Conservation (phyloP, 768 basidiomycete genomes). For the Amyloporia xantha region DNA sequence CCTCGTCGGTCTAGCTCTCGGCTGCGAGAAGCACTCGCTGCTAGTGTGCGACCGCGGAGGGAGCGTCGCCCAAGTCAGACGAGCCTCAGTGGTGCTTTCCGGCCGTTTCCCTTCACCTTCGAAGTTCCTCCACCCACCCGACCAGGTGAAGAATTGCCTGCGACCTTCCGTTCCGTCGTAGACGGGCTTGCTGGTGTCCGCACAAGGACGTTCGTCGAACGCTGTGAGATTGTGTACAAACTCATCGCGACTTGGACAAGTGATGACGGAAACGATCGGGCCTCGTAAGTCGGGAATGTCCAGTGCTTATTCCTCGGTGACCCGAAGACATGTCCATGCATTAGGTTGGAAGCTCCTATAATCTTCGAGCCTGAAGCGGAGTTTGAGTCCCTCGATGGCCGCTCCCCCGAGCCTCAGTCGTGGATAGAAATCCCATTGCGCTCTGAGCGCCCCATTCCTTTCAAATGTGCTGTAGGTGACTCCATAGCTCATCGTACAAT, state of each 20-base stretch:
- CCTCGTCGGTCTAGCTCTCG: constrained; percentile 17
- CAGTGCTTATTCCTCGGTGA: background rate
- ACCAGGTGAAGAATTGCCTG: constrained; percentile 54
- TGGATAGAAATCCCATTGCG: constrained; percentile 68
- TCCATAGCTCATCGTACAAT: no score
- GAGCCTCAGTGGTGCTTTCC: constrained; percentile 10
- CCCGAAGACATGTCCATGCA: constrained; percentile 6
- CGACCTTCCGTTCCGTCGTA: constrained; percentile 42
- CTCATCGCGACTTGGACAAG: constrained; percentile 56
- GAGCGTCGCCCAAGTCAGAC: constrained; percentile 17
- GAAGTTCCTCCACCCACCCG: constrained; percentile 44
- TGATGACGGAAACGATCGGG: constrained; percentile 35
- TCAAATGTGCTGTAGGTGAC: constrained; percentile 58
- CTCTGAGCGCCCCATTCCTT: constrained; percentile 53
- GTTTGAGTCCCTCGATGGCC: constrained; percentile 51
- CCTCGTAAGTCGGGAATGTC: constrained; percentile 35
- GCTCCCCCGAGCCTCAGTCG: constrained; percentile 34
- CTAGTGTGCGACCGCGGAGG: constrained; percentile 16
- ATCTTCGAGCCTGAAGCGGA: constrained; percentile 53
- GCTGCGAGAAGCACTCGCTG: constrained; percentile 22
- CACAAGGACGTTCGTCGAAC: constrained; percentile 25
- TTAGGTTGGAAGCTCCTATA: constrained; percentile 63
- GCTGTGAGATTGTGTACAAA: constrained; percentile 44
- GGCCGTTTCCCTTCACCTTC: constrained; percentile 44
- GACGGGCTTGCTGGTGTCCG: constrained; percentile 23